These are phyloP conservation scores for Penicillium antarcticum DNA, from an alignment of 495 filamentous ascomycete genomes.

Conservation along the genomic window DNA sequence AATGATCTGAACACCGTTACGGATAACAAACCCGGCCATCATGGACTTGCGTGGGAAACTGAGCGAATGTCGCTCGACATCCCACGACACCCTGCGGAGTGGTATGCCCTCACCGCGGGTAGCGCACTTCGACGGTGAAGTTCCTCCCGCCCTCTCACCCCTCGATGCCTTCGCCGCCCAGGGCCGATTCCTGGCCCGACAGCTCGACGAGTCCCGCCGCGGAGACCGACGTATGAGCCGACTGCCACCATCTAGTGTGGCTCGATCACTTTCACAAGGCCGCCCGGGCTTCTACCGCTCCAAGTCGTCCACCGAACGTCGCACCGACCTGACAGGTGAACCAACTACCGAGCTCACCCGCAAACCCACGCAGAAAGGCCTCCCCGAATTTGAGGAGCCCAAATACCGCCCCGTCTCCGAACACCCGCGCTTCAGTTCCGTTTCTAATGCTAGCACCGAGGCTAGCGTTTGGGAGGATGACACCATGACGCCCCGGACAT, in stretches of 20 bases:
- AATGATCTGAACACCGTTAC: conserved; percentile 5
- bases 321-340: conserved; percentile 4
- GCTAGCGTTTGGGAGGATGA: conserved; percentile 30
- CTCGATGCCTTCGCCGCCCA: conserved; percentile 92
- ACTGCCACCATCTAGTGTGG: conserved; percentile 76
- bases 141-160: conserved; percentile 88
- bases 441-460: conserved; percentile 51
- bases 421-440: conserved; percentile 67
- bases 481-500: conserved; percentile 28
- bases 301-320: conserved; percentile 34
- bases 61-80: conserved; percentile 61
- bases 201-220: conserved; percentile 70
- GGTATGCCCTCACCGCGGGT: conserved; percentile 66
- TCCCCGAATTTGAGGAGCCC: conserved; percentile 58
- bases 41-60: conserved; percentile 59
- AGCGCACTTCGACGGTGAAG: conserved; percentile 74
- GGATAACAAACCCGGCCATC: not conserved
- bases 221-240: conserved; percentile 76
- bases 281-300: conserved; percentile 75
- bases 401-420: conserved; percentile 65
- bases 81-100: conserved; percentile 51
- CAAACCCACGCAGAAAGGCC: conserved; percentile 40
- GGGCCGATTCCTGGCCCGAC: conserved; percentile 79
- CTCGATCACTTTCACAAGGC: conserved; percentile 64
- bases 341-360: conserved; percentile 19